phyloP scores from a whole-genome alignment of 176 grass and related monocot species.

The Triticum urartu region DNA sequence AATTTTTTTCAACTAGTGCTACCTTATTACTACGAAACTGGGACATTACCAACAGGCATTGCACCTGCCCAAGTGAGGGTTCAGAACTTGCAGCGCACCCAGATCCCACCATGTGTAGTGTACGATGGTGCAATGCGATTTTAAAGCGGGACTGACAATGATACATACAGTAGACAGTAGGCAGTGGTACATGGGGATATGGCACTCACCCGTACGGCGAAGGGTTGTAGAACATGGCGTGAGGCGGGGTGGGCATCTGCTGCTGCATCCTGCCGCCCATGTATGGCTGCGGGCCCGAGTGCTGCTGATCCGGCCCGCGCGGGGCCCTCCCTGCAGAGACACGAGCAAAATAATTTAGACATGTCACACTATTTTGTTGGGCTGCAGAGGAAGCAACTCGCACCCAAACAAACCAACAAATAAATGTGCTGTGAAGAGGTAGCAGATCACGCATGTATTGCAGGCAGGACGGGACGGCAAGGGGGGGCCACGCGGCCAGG shows the following conservation, averaged over 20 bases:
- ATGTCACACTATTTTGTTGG: not conserved
- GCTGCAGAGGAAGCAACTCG: constrained; percentile 25
- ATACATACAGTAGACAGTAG: too few relatives aligned
- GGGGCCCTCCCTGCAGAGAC: constrained; percentile 38
- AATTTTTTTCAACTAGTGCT: not conserved
- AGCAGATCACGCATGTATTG: constrained; percentile 5
- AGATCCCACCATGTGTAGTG: constrained; percentile 15
- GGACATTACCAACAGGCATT: not conserved
- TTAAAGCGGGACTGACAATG: not conserved
- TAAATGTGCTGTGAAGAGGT: constrained; percentile 30
- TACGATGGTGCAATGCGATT: not conserved
- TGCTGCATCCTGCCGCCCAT: constrained; percentile 38
- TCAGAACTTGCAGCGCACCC: not conserved
- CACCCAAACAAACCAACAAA: constrained; percentile 15
- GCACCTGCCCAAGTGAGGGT: not conserved
- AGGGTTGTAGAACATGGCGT: constrained; percentile 34
- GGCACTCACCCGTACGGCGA: constrained; percentile 56
- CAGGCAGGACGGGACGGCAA: not conserved
- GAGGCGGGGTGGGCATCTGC: constrained; percentile 35
- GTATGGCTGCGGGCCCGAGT: constrained; percentile 29
- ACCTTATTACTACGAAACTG: not conserved
- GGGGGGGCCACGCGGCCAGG: not conserved
- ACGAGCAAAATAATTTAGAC: constrained; percentile 22
- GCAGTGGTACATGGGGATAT: not conserved
- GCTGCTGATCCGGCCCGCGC: constrained; percentile 36